phyloP scores from a whole-genome alignment of 2,329 filamentous ascomycete species.

The Tolypocladium tropicale region DNA sequence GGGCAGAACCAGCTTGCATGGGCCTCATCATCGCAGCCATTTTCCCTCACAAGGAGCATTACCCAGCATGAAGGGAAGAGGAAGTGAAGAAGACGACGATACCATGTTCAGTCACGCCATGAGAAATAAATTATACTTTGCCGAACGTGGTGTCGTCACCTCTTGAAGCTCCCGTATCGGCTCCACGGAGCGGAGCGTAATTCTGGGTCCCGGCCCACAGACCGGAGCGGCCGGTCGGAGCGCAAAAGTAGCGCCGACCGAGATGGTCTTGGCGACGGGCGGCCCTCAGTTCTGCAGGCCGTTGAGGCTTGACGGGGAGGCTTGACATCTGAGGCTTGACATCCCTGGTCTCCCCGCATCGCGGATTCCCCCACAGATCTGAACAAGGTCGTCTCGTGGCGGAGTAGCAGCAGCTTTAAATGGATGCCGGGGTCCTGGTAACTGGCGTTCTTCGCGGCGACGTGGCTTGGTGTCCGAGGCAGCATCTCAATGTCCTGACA shows the following conservation, averaged over 20 bases:
- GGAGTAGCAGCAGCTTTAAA: background rate
- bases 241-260: background rate
- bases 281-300: background rate
- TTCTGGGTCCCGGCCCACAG: background rate
- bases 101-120: background rate
- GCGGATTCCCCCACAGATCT: background rate
- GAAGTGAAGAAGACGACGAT: background rate
- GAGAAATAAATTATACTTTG: background rate
- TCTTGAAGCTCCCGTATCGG: background rate
- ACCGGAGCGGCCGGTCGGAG: background rate
- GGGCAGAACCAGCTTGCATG: background rate
- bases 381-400: background rate
- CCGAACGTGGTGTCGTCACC: background rate
- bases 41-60: background rate
- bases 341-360: background rate
- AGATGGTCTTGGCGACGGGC: no score
- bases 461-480: background rate
- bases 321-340: background rate
- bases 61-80: background rate
- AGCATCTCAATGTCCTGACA: background rate
- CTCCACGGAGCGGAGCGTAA: background rate
- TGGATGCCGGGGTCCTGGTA: background rate
- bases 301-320: background rate
- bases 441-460: background rate
- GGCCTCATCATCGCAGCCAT: conserved; percentile 1